Percentiles rank a stretch among this genome's conserved stretches.
These are phyloP conservation scores for Mucor indicus DNA, from an alignment of 371 early-diverging fungal species.

Conservation along the genomic window DNA sequence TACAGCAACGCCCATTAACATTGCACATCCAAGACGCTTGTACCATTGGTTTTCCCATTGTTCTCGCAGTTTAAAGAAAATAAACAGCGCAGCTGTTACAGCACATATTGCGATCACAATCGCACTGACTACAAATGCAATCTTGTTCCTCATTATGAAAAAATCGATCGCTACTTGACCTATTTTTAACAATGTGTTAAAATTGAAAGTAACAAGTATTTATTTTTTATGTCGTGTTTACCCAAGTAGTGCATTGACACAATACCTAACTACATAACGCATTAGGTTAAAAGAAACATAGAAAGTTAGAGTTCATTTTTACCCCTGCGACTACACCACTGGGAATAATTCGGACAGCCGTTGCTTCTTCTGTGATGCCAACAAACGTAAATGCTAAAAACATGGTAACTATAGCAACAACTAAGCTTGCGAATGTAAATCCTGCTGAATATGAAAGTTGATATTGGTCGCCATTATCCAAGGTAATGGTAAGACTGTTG, in stretches of 20 bases:
- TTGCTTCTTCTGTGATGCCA: constrained; percentile 40
- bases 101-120: constrained; percentile 37
- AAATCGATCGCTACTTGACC: constrained; percentile 47
- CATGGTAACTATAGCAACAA: constrained; percentile 41
- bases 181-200: background rate
- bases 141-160: constrained; percentile 27
- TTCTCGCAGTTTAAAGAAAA: constrained; percentile 49
- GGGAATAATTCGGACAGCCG: constrained; percentile 28
- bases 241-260: constrained; percentile 47
- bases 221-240: constrained; percentile 19
- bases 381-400: constrained; percentile 43
- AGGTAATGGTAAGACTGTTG: constrained; percentile 24
- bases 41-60: constrained; percentile 48
- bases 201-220: background rate
- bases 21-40: constrained; percentile 43
- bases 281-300: background rate
- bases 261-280: constrained; percentile 29
- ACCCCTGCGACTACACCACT: constrained; percentile 47
- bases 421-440: constrained; percentile 39
- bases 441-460: constrained; percentile 39
- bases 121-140: constrained; percentile 32
- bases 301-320: no score
- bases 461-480: constrained; percentile 11
- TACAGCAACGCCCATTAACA: constrained; percentile 44
- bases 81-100: constrained; percentile 33